phyloP scores from a whole-genome alignment of 1,139 yeast genomes.

The Nematodospora anomalae region DNA sequence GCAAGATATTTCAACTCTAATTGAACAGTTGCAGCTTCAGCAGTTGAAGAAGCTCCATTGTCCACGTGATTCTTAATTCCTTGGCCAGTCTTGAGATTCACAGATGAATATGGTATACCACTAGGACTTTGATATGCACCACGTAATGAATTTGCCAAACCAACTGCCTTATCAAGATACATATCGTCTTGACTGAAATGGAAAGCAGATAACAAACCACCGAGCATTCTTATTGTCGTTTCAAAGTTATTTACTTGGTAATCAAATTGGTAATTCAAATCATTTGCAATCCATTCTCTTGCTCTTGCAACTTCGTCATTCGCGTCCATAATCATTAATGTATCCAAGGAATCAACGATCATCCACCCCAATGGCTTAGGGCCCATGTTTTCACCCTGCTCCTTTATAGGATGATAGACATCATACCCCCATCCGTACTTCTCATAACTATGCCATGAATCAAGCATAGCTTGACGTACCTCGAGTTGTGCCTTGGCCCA shows the following conservation, averaged over 20 bases:
- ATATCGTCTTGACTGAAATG: slow-evolving; percentile 69
- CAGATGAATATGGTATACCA: slow-evolving; percentile 77
- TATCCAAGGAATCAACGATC: slow-evolving; percentile 86
- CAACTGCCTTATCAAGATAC: slow-evolving; percentile 76
- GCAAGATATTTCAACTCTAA: slow-evolving; percentile 85
- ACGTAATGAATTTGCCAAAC: slow-evolving; percentile 62
- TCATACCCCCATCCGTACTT: slow-evolving; percentile 76
- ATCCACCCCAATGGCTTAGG: slow-evolving; percentile 91
- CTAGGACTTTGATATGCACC: slow-evolving; percentile 65
- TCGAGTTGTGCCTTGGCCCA: slow-evolving; percentile 53
- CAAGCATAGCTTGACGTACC: slow-evolving; percentile 64
- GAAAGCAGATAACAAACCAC: slow-evolving; percentile 84
- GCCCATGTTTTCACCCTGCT: slow-evolving; percentile 75
- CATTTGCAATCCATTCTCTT: slow-evolving; percentile 68
- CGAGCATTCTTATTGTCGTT: slow-evolving; percentile 91
- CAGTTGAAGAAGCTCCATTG: slow-evolving; percentile 70
- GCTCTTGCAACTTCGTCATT: slow-evolving; percentile 65
- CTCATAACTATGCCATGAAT: slow-evolving; percentile 79
- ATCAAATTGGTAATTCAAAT: slow-evolving; percentile 53
- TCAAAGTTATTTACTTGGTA: slow-evolving; percentile 83
- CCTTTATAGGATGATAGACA: slow-evolving; percentile 49
- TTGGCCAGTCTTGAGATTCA: slow-evolving; percentile 64
- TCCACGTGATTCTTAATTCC: slow-evolving; percentile 67
- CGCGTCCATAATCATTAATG: slow-evolving; percentile 79
- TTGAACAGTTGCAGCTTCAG: slow-evolving; percentile 88